Percentiles rank a stretch among this genome's conserved stretches.
These are phyloP conservation scores for Linnemannia hyalina DNA, from an alignment of 192 early-diverging fungal genomes.

Conservation along the genomic window DNA sequence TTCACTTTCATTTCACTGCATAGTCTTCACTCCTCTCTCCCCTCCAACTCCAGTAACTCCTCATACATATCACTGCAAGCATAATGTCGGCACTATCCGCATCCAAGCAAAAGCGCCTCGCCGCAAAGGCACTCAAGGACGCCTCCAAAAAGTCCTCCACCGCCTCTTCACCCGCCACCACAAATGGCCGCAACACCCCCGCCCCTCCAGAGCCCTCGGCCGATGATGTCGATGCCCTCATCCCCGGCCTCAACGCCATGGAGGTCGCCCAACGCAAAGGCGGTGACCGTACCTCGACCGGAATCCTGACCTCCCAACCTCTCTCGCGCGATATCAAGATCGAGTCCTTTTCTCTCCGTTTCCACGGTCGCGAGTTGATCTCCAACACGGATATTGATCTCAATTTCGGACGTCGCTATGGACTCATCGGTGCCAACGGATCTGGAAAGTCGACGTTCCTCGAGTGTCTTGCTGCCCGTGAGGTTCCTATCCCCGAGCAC, in stretches of 20 bases:
- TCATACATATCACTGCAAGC: not conserved
- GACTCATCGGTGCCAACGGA: conserved; percentile 96
- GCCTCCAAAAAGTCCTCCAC: conserved; percentile 56
- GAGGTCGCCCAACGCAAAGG: conserved; percentile 75
- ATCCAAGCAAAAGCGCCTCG: conserved; percentile 86
- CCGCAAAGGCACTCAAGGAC: conserved; percentile 77
- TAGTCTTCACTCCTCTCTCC: not conserved
- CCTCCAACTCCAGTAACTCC: not conserved
- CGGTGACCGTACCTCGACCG: conserved; percentile 88
- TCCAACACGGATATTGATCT: conserved; percentile 95
- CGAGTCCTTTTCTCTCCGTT: conserved; percentile 94
- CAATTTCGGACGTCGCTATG: conserved; percentile 98
- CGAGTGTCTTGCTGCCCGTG: conserved; percentile 90
- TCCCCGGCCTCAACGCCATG: conserved; percentile 47
- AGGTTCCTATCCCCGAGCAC: conserved; percentile 96
- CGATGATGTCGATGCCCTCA: conserved; percentile 25
- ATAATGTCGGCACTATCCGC: conserved; percentile 63
- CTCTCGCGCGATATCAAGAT: conserved; percentile 96
- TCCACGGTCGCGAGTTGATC: conserved; percentile 94
- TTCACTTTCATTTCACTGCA: not conserved
- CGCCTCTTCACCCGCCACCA: conserved; percentile 54
- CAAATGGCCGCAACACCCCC: conserved; percentile 53
- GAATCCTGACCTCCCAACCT: conserved; percentile 91
- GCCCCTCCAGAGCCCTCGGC: conserved; percentile 14
- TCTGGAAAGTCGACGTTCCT: conserved; percentile 98